Evolutionary conservation across 2,329 filamentous ascomycete genomes (phyloP).

Genomic region (Colletotrichum shisoi): DNA sequence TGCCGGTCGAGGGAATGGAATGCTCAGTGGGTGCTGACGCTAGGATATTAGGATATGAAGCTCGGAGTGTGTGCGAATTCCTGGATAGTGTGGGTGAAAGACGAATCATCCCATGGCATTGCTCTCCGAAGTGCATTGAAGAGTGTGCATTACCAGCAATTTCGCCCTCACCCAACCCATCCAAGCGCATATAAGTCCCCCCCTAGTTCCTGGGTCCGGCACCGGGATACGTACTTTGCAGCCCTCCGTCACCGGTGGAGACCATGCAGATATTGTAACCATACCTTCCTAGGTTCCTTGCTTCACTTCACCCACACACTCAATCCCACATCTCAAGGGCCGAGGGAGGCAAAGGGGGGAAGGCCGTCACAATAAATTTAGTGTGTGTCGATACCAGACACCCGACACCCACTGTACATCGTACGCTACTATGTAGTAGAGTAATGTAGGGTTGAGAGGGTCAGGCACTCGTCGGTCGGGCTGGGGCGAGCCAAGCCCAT

Average conservation of each 20-base stretch:
- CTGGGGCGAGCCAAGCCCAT: constrained; percentile 1
- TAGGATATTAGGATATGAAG: constrained; percentile 35
- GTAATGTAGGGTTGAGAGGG: constrained; percentile 20
- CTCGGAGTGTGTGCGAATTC: constrained; percentile 20
- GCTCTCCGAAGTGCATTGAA: constrained; percentile 18
- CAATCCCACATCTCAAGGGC: not conserved
- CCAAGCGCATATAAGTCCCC: constrained; percentile 33
- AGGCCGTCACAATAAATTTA: constrained; percentile 6
- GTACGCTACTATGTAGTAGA: constrained; percentile 21
- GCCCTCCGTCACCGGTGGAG: constrained; percentile 14
- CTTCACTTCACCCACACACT: constrained; percentile 7
- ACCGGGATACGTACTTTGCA: constrained; percentile 10
- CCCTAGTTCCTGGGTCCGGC: constrained; percentile 26
- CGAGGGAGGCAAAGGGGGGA: constrained; percentile 7
- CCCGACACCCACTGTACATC: not conserved
- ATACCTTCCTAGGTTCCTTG: constrained; percentile 3
- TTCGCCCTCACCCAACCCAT: constrained; percentile 38
- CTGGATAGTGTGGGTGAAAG: constrained; percentile 22
- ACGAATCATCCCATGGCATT: not conserved
- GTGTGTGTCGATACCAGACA: constrained; percentile 12
- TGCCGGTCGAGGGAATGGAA: constrained; percentile 15
- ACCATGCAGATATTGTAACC: constrained; percentile 7
- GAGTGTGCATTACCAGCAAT: constrained; percentile 38
- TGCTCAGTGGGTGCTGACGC: constrained; percentile 25
- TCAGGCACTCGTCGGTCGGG: constrained; percentile 3